Conservation (phyloP, 176 grass and related monocot genomes). For the Oryza glumipatula region DNA sequence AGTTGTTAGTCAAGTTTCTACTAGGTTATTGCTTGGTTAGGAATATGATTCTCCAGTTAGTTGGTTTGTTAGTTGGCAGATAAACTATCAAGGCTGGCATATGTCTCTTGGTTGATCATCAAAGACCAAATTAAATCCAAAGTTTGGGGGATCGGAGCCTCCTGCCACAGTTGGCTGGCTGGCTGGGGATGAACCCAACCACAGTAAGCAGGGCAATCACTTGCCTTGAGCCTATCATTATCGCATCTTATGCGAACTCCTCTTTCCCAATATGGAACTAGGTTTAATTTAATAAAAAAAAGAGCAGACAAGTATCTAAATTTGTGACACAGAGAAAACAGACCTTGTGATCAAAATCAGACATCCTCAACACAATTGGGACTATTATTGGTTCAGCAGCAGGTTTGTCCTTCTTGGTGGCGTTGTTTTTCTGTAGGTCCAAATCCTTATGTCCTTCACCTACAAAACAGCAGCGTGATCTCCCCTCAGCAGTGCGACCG, state of each 20-base stretch:
- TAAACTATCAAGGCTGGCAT: neutral
- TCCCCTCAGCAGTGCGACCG: constrained; percentile 8
- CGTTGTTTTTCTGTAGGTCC: constrained; percentile 50
- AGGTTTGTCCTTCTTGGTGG: constrained; percentile 65
- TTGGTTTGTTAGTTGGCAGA: too few species aligned
- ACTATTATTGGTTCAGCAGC: constrained; percentile 76
- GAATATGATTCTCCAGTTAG: neutral
- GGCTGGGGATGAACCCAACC: too few species aligned
- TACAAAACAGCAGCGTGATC: constrained; percentile 39
- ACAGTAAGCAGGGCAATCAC: neutral
- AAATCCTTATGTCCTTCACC: constrained; percentile 57
- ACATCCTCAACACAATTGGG: constrained; percentile 94
- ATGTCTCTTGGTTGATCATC: neutral
- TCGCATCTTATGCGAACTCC: neutral
- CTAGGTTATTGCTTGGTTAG: neutral
- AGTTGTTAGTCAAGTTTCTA: neutral
- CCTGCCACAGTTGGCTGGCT: too few species aligned
- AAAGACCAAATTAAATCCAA: neutral
- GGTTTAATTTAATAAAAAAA: constrained; percentile 10
- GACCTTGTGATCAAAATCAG: constrained; percentile 99
- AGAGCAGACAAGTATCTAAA: constrained; percentile 29
- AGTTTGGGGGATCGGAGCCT: too few species aligned
- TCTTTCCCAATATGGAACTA: neutral
- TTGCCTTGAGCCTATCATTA: neutral
- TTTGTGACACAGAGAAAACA: constrained; percentile 26